Evolutionary conservation across 2,329 filamentous ascomycete genomes (phyloP).

Genomic region (Sclerotinia nivalis): DNA sequence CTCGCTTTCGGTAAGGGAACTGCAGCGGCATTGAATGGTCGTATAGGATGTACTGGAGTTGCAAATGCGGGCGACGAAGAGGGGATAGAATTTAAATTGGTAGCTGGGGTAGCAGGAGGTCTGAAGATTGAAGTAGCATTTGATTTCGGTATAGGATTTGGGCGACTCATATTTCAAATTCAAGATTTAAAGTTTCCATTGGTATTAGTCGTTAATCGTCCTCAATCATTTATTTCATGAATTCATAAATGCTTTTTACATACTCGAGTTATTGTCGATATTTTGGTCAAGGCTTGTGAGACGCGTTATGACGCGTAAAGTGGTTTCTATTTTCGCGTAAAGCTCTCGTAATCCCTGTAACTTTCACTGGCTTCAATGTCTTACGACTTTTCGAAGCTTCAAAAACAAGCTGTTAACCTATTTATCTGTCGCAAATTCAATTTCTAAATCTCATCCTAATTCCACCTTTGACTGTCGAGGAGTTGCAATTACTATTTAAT

Average conservation of each 20-base stretch:
- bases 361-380: neutral
- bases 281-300: conserved; percentile 16
- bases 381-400: conserved; percentile 5
- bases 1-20: conserved; percentile 37
- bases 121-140: conserved; percentile 38
- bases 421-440: conserved; percentile 26
- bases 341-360: conserved; percentile 14
- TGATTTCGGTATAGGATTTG: conserved; percentile 32
- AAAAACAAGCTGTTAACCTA: conserved; percentile 6
- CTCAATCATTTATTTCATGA: conserved; percentile 1
- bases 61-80: conserved; percentile 91
- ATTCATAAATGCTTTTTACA: conserved; percentile 9
- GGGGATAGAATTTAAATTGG: conserved; percentile 60
- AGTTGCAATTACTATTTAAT: neutral
- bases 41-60: conserved; percentile 79
- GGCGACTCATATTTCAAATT: conserved; percentile 34
- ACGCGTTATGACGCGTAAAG: conserved; percentile 30
- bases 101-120: conserved; percentile 34
- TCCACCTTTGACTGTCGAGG: neutral
- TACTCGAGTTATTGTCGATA: neutral
- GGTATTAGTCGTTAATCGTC: neutral
- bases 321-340: conserved; percentile 23
- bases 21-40: conserved; percentile 51
- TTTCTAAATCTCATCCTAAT: neutral
- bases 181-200: neutral